phyloP scores from a whole-genome alignment of 306 rosid species.

The Citrullus mucosospermus region DNA sequence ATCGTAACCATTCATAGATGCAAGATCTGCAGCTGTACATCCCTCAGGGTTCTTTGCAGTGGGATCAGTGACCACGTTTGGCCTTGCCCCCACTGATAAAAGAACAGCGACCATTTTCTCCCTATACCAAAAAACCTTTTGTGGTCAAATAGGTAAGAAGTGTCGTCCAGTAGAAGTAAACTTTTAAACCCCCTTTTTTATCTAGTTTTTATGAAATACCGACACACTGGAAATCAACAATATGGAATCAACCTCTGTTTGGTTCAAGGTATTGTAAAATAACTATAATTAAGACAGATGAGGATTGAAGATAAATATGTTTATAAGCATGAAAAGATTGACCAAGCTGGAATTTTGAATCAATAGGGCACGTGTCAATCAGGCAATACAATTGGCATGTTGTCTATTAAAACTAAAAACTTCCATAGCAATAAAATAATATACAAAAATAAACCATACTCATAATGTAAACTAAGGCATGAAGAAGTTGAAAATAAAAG shows the following conservation, averaged over 20 bases:
- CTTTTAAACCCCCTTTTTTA: neutral
- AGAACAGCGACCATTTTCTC: constrained; percentile 79
- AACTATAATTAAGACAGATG: neutral
- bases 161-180: neutral
- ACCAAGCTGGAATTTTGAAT: neutral
- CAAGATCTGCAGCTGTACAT: constrained; percentile 69
- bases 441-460: neutral
- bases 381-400: neutral
- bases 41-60: constrained; percentile 64
- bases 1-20: constrained; percentile 46
- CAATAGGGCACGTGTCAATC: neutral
- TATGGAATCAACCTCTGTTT: neutral
- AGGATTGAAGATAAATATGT: neutral
- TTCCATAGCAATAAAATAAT: neutral
- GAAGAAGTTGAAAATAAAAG: neutral
- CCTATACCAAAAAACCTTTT: constrained; percentile 20
- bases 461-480: neutral
- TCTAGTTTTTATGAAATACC: neutral
- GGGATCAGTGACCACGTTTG: constrained; percentile 93
- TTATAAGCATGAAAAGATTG: neutral
- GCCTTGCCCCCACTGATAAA: constrained; percentile 74
- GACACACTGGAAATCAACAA: neutral
- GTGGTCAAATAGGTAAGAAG: neutral
- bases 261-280: neutral
- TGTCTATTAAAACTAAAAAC: neutral